Base-by-base conservation (phyloP, 345 rosid species). In the Clausena lansium region DNA sequence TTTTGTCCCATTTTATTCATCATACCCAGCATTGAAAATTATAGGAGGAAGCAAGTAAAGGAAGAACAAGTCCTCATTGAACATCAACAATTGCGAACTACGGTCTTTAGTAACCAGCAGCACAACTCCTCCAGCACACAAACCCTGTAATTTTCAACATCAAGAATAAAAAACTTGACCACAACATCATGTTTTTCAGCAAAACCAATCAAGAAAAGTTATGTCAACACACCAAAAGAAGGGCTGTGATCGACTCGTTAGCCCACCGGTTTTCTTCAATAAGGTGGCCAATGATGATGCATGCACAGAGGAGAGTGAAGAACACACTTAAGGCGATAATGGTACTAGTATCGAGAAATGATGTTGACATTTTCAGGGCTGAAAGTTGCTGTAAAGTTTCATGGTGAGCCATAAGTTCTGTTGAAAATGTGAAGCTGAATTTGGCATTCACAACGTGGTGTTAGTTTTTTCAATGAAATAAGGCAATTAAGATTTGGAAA, bases 11-110 rank as follows among this genome's bases (percentile, higher is more conserved):
- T 54, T 39, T 9, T 41, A 1, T 22, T 9, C 60, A 27, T 45
- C 83, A 77, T 85, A 92, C 96, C 94, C 93, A 7, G 94, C 94
- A 80, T 90, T 92, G 85, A 90, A 92, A 79, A 92, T 92, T 77
- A 92, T 90, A 3, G 93, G 94, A 11, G 94, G 97, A 55, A 90
- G 90, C 86, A 90, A 81, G 77, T 86, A 92, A 64, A 92, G 91
- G 86, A 92, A 92, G 91, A 92, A 90, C 82, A 92, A 84, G 76
- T 90, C 85, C 87, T 92, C 93, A 75, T 76, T 86, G 75, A 92
- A 90, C 66, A 71, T 67, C 77, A 88, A 61, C 54, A 92, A 58
- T 25, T 24, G 47, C 0, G 91, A 84, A 80, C 74, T 83, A 17
- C 57, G 1, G 22, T 86, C 88, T 81, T 84, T 76, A 55, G 72